A percentile compares a stretch with the other conserved stretches of the same genome.
These are phyloP conservation scores for Pestalotiopsis sp. DNA, from an alignment of 2,329 filamentous ascomycete species.

Conservation along the genomic window DNA sequence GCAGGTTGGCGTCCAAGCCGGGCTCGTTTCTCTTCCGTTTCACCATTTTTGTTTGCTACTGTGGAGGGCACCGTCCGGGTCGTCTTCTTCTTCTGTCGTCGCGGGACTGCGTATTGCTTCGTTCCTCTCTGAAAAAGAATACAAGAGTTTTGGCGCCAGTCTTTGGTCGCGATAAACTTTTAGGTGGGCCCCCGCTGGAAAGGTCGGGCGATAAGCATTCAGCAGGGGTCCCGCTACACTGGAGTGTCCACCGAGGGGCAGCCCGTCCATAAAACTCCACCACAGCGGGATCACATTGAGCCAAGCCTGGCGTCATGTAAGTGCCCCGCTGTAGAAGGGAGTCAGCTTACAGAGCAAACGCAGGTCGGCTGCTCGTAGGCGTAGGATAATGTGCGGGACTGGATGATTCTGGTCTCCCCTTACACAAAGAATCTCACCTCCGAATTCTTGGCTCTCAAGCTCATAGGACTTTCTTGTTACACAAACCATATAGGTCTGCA, in stretches of 20 bases:
- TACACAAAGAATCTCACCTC: background rate
- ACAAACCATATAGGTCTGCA: background rate
- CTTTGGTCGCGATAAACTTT: constrained; percentile 2
- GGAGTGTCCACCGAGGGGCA: background rate
- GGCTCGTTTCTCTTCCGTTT: constrained; percentile 60
- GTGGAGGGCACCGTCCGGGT: constrained; percentile 79
- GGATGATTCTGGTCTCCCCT: background rate
- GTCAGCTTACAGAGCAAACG: background rate
- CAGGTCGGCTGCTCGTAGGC: background rate
- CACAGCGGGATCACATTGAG: background rate
- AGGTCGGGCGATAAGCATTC: background rate
- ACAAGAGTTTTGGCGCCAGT: background rate
- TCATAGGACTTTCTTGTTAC: background rate
- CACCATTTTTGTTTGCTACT: constrained; percentile 60
- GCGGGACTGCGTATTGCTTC: background rate
- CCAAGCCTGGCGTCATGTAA: background rate
- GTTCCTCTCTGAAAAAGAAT: background rate
- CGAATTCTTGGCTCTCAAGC: background rate
- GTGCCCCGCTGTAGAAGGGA: background rate
- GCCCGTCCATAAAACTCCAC: background rate
- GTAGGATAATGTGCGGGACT: background rate
- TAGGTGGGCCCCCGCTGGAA: constrained; percentile 1
- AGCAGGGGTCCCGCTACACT: background rate
- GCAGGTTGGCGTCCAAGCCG: constrained; percentile 52
- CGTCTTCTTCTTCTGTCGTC: constrained; percentile 62